These are phyloP conservation scores for sunflower (Helianthus annuus) DNA, from an alignment of 129 eudicot species.

Conservation along the genomic window HanXRQr2.0-SUNRISE NC_035447.2:150939853-150940352, in stretches of 20 bases:
- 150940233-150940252: not conserved
- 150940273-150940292: not conserved
- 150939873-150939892: constrained; percentile 2
- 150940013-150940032: constrained; percentile 38
- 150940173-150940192: constrained; percentile 4
- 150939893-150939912: constrained; percentile 23
- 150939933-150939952: constrained; percentile 25
- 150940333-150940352: constrained; percentile 39
- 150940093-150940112: constrained; percentile 38
- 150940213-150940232: not conserved
- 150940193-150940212: constrained; percentile 1
- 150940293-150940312: constrained; percentile 27
- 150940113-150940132: constrained; percentile 21
- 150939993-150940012: constrained; percentile 1
- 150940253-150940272: not conserved
- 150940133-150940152: not conserved
- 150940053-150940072: constrained; percentile 41
- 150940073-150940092: constrained; percentile 42
- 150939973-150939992: no score
- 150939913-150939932: constrained; percentile 39
- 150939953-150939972: no score
- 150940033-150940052: constrained; percentile 37
- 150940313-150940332: constrained; percentile 32
- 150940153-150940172: not conserved
- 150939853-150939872: not conserved